These are phyloP conservation scores for Gyrodon lividus DNA, from an alignment of 768 basidiomycete species.

Conservation along the genomic window DNA sequence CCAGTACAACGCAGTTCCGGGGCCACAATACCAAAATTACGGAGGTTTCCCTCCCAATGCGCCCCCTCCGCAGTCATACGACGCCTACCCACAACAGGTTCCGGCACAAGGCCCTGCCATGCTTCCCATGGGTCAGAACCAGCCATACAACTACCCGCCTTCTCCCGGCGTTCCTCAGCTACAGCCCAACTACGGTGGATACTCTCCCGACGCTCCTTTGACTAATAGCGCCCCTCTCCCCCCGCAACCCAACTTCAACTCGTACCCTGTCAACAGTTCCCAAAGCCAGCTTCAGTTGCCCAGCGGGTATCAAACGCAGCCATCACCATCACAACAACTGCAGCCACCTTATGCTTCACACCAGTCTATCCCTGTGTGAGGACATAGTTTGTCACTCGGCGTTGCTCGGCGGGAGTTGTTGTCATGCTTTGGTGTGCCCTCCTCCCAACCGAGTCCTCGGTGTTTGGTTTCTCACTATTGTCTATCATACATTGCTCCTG, in stretches of 20 bases:
- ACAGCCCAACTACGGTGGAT: conserved; percentile 2
- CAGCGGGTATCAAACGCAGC: conserved; percentile 11
- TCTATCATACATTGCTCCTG: background rate
- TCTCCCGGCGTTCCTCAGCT: background rate
- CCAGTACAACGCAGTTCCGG: conserved; percentile 6
- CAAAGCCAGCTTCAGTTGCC: conserved; percentile 11
- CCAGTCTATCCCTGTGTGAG: conserved; percentile 1
- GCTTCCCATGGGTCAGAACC: background rate
- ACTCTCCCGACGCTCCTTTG: conserved; percentile 8
- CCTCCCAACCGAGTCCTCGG: background rate
- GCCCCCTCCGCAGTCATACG: conserved; percentile 6
- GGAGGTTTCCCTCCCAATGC: conserved; percentile 1
- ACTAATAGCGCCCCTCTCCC: conserved; percentile 3
- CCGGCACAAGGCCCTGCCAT: background rate
- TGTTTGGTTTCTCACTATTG: too few relatives aligned
- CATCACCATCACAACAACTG: background rate
- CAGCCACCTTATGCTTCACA: conserved; percentile 1
- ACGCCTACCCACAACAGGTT: conserved; percentile 8
- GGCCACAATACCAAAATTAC: conserved; percentile 5
- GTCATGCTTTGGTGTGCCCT: background rate
- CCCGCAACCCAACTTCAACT: conserved; percentile 16
- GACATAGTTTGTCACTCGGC: background rate
- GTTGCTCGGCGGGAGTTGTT: background rate
- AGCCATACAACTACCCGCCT: conserved; percentile 4
- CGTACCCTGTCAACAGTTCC: conserved; percentile 11